These are phyloP conservation scores for Hyphopichia wangnamkhiaoensis DNA, from an alignment of 1,139 yeast genomes.

Conservation along the genomic window DNA sequence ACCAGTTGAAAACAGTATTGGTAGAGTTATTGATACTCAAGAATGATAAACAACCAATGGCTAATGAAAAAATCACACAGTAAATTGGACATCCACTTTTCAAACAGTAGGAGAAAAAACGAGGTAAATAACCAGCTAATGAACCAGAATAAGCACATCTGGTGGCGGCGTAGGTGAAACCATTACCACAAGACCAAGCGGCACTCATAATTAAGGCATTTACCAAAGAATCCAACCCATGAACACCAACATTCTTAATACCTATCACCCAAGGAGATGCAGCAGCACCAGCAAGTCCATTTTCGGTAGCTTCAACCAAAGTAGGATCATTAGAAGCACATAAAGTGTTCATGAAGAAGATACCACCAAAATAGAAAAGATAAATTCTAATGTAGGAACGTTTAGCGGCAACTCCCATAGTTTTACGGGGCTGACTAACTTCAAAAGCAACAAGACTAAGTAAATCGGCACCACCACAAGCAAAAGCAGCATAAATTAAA, in stretches of 20 bases:
- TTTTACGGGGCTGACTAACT: conserved; percentile 32
- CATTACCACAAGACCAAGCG: conserved; percentile 44
- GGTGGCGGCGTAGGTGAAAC: conserved; percentile 35
- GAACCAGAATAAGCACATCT: conserved; percentile 38
- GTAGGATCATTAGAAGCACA: conserved; percentile 35
- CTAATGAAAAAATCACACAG: conserved; percentile 25
- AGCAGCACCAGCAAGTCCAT: conserved; percentile 32
- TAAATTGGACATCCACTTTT: conserved; percentile 38
- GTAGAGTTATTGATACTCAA: conserved; percentile 29
- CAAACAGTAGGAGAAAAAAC: conserved; percentile 33
- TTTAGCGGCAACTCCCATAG: conserved; percentile 34
- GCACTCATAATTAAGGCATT: conserved; percentile 36
- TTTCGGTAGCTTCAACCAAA: conserved; percentile 24
- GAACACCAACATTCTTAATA: conserved; percentile 34
- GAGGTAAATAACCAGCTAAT: conserved; percentile 39
- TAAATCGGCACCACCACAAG: conserved; percentile 47
- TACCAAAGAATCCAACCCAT: conserved; percentile 36
- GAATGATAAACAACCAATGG: conserved; percentile 28
- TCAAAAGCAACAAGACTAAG: conserved; percentile 38
- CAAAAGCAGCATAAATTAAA: conserved; percentile 38
- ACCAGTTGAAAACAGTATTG: conserved; percentile 39
- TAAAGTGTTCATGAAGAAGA: conserved; percentile 36
- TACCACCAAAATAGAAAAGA: conserved; percentile 39
- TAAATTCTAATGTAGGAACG: conserved; percentile 36
- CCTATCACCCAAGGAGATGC: conserved; percentile 46